Conservation (phyloP, 2,329 filamentous ascomycete genomes). For the Achaetomium macrosporum region DNA sequence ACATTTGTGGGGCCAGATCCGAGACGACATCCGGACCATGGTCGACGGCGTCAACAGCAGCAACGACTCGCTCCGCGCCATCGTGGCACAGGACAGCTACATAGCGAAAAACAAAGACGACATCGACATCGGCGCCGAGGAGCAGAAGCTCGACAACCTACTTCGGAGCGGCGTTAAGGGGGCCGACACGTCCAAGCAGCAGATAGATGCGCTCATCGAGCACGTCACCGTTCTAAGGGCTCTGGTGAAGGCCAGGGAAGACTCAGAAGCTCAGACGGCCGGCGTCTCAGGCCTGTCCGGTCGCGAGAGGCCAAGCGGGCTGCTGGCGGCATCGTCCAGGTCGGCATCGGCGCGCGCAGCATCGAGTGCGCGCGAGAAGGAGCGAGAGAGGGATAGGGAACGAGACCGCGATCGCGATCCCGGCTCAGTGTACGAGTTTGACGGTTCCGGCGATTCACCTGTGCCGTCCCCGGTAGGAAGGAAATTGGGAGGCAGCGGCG, state of each 20-base stretch:
- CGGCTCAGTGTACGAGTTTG: constrained; percentile 39
- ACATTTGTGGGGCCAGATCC: constrained; percentile 36
- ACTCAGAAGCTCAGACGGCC: constrained; percentile 25
- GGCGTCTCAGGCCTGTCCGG: constrained; percentile 20
- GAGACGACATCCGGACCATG: constrained; percentile 33
- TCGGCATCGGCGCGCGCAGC: constrained; percentile 13
- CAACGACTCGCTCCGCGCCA: constrained; percentile 34
- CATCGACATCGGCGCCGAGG: constrained; percentile 28
- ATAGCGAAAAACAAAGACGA: constrained; percentile 34
- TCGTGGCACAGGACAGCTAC: constrained; percentile 36
- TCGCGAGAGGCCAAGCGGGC: constrained; percentile 21
- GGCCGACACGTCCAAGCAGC: constrained; percentile 31
- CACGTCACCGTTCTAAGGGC: constrained; percentile 36
- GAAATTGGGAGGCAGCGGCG: constrained; percentile 32
- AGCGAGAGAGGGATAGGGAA: constrained; percentile 26
- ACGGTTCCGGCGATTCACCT: constrained; percentile 38
- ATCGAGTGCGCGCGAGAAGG: constrained; percentile 22
- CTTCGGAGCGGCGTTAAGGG: constrained; percentile 28
- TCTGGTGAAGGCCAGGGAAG: constrained; percentile 38
- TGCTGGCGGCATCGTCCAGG: constrained; percentile 17
- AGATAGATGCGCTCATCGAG: constrained; percentile 32
- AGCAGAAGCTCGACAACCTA: constrained; percentile 26
- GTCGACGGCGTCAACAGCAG: constrained; percentile 36
- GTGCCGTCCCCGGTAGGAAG: constrained; percentile 36
- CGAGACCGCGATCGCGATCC: constrained; percentile 30